These are phyloP conservation scores for Aspergillus versicolor DNA, from an alignment of 2,329 filamentous ascomycete genomes.

Conservation along the genomic window DNA sequence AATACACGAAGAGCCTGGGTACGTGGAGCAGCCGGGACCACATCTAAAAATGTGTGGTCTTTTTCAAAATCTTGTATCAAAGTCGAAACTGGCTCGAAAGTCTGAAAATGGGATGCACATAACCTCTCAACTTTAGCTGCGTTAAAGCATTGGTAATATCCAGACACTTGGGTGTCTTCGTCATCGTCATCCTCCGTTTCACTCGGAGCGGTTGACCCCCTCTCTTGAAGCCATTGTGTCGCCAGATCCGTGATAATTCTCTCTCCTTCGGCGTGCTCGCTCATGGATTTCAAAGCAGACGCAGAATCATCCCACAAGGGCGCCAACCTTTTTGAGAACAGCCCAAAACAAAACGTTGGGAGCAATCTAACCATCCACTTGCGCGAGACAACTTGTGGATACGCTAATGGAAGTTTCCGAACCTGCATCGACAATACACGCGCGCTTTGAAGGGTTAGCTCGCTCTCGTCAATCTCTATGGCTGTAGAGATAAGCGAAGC, in stretches of 20 bases:
- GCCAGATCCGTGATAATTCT: constrained; percentile 68
- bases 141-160: constrained; percentile 80
- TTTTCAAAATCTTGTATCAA: constrained; percentile 65
- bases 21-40: constrained; percentile 55
- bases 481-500: constrained; percentile 56
- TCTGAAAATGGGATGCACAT: constrained; percentile 53
- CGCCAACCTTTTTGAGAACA: constrained; percentile 80
- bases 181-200: constrained; percentile 26
- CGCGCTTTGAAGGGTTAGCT: constrained; percentile 72
- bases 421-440: constrained; percentile 82
- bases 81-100: constrained; percentile 55
- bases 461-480: constrained; percentile 75
- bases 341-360: constrained; percentile 81
- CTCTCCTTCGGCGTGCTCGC: constrained; percentile 69
- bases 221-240: constrained; percentile 69
- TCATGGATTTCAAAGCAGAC: constrained; percentile 71
- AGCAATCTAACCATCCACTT: constrained; percentile 71
- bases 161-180: constrained; percentile 24
- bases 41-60: constrained; percentile 49
- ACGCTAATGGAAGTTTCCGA: constrained; percentile 69
- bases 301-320: constrained; percentile 86
- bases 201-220: constrained; percentile 23
- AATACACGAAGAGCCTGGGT: constrained; percentile 79
- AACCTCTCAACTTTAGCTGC: constrained; percentile 58
- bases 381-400: constrained; percentile 58